Base-by-base conservation (phyloP, 345 rosid species). In the Psidium guajava region DNA sequence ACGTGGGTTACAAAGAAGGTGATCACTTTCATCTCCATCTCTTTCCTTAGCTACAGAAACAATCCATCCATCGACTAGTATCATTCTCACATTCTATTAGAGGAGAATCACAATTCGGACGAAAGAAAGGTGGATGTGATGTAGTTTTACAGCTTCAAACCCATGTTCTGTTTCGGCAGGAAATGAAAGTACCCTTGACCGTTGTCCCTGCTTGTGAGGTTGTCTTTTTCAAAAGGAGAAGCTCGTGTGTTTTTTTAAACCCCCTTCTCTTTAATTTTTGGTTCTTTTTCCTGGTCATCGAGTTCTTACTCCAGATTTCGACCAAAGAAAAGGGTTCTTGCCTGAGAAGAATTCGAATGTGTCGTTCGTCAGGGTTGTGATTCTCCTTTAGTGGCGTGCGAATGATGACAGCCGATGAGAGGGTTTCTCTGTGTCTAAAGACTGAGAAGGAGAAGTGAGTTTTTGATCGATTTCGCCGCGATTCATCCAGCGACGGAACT, bases 71-170 rank as follows among this genome's bases (percentile, higher is more conserved):
- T 36, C 80, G 14, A 36, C 80, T 69, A 69, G 36, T 5, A 36
- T 69, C 80, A 1, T 69, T 69, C 80, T 69, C 47, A 1, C 80
- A 47, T 36, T 69, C 0, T 24, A 69, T 69, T 5, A 36, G 47
- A 69, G 80, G 80, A 69, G 80, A 69, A 69, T 69, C 80, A 69
- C 47, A 69, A 69, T 69, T 36, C 80, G 6, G 25, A 36, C 14
- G 2, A 2, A 36, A 12, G 47, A 18, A 36, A 12, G 47, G 9
- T 0, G 0, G 0, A 1, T 3, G 3, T 28, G 11, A 28, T 64
- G 1, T 64, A 64, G 2, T 64, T 28, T 15, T 15, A 28, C 74
- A 8, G 44, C 24, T 64, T 10, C 10, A 6, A 64, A 11, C 77
- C 77, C 24, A 4, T 69, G 47, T 36, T 69, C 1, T 44, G 40